Evolutionary conservation across 1,284 basidiomycete genomes (phyloP).

Genomic region (Ceratobasidium sp.): DNA sequence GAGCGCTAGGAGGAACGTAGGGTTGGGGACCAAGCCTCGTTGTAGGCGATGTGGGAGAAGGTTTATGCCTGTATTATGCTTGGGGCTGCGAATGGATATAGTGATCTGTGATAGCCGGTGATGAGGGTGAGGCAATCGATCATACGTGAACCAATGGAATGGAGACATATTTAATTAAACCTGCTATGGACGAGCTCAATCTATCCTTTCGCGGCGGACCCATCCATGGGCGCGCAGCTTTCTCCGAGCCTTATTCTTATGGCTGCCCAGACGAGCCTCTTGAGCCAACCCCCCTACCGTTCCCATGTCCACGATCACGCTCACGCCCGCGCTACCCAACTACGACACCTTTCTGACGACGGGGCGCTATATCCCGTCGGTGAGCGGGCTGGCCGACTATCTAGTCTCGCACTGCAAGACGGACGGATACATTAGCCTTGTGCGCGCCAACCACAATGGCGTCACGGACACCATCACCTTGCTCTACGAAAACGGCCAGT

Average conservation of each 20-base stretch:
- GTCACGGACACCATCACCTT: constrained; percentile 28
- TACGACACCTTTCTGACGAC: constrained; percentile 27
- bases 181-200: constrained; percentile 6
- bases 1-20: not conserved
- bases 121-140: constrained; percentile 13
- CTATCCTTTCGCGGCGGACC: constrained; percentile 15
- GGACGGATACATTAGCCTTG: constrained; percentile 30
- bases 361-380: constrained; percentile 16
- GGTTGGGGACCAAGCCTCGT: not conserved
- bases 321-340: constrained; percentile 29
- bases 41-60: not conserved
- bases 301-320: constrained; percentile 21
- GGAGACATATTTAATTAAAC: constrained; percentile 29
- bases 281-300: not conserved
- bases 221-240: not conserved
- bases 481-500: constrained; percentile 19
- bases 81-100: constrained; percentile 28
- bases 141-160: constrained; percentile 16
- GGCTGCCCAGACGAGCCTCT: not conserved
- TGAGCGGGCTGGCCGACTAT: constrained; percentile 21
- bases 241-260: not conserved
- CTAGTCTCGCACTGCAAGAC: constrained; percentile 24
- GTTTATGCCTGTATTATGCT: not conserved
- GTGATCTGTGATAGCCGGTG: constrained; percentile 30
- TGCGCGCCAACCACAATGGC: not conserved